A percentile compares a stretch with the other conserved stretches of the same genome.
phyloP scores from a whole-genome alignment of 306 rosid species.

The Acmispon strigosus region DNA sequence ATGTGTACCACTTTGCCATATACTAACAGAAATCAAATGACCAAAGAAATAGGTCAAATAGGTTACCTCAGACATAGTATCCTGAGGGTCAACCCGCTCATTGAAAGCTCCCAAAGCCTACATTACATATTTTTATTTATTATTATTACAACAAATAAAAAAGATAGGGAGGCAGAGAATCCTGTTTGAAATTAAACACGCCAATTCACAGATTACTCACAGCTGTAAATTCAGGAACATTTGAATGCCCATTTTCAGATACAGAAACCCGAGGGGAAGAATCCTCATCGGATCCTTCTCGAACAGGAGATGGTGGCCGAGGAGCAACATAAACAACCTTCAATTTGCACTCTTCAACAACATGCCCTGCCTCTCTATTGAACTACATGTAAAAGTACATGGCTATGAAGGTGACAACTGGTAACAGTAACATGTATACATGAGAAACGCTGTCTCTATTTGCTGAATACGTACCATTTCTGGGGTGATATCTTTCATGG shows the following conservation, averaged over 20 bases:
- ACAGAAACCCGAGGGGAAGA: constrained; percentile 79
- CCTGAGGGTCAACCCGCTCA: constrained; percentile 50
- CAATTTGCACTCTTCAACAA: constrained; percentile 70
- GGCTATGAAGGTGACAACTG: not conserved
- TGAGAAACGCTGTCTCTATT: not conserved
- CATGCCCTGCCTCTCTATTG: constrained; percentile 67
- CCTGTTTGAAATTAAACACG: not conserved
- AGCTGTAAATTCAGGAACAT: constrained; percentile 41
- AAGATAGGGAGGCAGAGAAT: not conserved
- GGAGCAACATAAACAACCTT: constrained; percentile 79
- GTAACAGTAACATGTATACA: not conserved
- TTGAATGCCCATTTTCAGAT: constrained; percentile 64
- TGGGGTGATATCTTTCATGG: constrained; percentile 54
- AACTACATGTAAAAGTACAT: constrained; percentile 38
- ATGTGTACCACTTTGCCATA: not conserved
- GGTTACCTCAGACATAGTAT: constrained; percentile 56
- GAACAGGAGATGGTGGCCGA: constrained; percentile 77
- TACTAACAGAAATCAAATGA: not conserved
- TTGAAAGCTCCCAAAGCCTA: constrained; percentile 53
- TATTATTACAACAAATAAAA: constrained; percentile 7
- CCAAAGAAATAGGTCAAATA: not conserved
- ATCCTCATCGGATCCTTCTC: constrained; percentile 86
- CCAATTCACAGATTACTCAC: constrained; percentile 40
- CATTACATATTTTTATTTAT: constrained; percentile 10
- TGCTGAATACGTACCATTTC: constrained; percentile 50